Evolutionary conservation across 805 yeast species (phyloP).

Genomic region (Candida rishiriensis): DNA sequence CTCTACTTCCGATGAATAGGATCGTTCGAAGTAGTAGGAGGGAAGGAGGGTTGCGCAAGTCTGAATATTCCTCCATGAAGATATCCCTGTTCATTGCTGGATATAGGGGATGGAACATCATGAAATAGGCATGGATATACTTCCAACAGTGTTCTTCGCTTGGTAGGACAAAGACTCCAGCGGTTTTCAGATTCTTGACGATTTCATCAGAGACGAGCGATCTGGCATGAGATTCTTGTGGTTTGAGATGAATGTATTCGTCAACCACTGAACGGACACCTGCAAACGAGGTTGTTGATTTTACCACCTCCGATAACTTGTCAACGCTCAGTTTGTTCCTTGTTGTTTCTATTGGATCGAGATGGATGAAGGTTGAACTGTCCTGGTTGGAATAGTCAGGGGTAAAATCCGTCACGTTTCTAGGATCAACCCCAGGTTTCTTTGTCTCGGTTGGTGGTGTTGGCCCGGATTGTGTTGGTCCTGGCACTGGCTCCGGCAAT

Average conservation of each 20-base stretch:
- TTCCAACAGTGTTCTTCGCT: conserved; percentile 52
- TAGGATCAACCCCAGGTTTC: background rate
- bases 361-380: background rate
- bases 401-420: background rate
- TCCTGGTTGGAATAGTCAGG: background rate
- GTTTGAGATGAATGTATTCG: background rate
- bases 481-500: no score
- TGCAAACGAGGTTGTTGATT: background rate
- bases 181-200: background rate
- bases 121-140: conserved; percentile 55
- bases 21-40: conserved; percentile 3
- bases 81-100: conserved; percentile 60
- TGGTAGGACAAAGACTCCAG: conserved; percentile 47
- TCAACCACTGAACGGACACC: background rate
- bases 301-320: background rate
- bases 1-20: conserved; percentile 3
- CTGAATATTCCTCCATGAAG: conserved; percentile 47
- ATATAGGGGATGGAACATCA: conserved; percentile 58
- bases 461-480: no score
- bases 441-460: no score
- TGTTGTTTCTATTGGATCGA: background rate
- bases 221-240: background rate
- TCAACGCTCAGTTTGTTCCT: background rate
- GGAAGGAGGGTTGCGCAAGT: conserved; percentile 3
- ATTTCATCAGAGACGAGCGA: background rate